Evolutionary conservation across 805 yeast genomes (phyloP), one percentile per base, ranked within the genome.

Genomic region (Candida odintsovae): DNA sequence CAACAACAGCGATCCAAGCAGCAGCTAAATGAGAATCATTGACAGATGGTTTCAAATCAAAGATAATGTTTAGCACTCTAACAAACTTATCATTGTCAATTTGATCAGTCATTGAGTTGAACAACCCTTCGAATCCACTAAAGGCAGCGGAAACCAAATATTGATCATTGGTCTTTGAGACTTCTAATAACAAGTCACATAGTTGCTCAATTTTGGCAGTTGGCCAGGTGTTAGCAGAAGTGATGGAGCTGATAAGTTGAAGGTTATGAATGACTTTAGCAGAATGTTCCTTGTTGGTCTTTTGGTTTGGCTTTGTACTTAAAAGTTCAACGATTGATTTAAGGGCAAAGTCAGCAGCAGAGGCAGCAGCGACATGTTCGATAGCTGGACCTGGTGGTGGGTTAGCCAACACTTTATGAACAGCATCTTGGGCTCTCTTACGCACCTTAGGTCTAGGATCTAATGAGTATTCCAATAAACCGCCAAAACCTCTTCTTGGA

Each of bases 401-500:
- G 50, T 76, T 76, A 2, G 68, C 53, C 50, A 94, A 69, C 26
- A 94, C 70, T 3, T 71, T 75, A 42, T 74, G 68, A n/a, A 94
- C 75, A 2, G 97, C 86, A 48, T 94, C 99, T 58, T 83, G 85
- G 1, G 98, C 96, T 71, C 97, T 83, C 76, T 86, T 88, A 64
- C 99, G 80, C 12, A 94, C 95, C 59, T 94, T 94, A 33, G 99
- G 99, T 62, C 98, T 79, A 40, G 86, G 84, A 65, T 94, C 97
- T 38, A 87, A 68, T 0, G 92, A 79, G 50, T 89, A 73, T 62
- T 86, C 89, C 49, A 90, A 67, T 49, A 90, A 66, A 40, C 92
- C 96, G 36, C 77, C 75, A 48, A 90, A 68, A 38, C 94, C 96
- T 72, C 95, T 78, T 60, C 77, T 79, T 43, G 97, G 96, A 36